Evolutionary conservation across 306 rosid species (phyloP).

Genomic region (Dalbergia oliveri): DNA sequence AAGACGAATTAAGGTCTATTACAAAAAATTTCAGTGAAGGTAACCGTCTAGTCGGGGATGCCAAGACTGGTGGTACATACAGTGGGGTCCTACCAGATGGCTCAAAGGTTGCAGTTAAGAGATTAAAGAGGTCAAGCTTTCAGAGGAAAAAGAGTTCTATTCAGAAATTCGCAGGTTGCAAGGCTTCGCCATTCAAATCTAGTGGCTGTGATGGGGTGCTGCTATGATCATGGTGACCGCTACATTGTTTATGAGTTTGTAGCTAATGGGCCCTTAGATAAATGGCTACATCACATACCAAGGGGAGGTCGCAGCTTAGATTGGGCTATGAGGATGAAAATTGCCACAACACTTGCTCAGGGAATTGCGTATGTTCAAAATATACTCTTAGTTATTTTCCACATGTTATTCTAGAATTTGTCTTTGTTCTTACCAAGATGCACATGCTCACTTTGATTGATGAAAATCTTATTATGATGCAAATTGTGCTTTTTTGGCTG

Average conservation of each 20-base stretch:
- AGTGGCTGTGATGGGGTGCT: conserved; percentile 96
- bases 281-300: conserved; percentile 96
- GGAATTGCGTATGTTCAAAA: conserved; percentile 91
- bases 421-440: conserved; percentile 8
- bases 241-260: conserved; percentile 94
- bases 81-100: conserved; percentile 91
- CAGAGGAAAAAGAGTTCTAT: conserved; percentile 95
- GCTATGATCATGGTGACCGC: conserved; percentile 98
- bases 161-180: conserved; percentile 95
- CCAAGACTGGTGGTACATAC: conserved; percentile 94
- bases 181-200: conserved; percentile 92
- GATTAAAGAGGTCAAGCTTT: conserved; percentile 90
- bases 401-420: conserved; percentile 12
- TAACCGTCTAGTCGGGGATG: conserved; percentile 90
- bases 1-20: conserved; percentile 87
- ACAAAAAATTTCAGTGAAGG: conserved; percentile 99
- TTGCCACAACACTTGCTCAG: conserved; percentile 93
- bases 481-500: neutral
- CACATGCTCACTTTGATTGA: conserved; percentile 21
- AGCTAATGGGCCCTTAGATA: conserved; percentile 91
- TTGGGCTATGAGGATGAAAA: conserved; percentile 95
- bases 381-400: conserved; percentile 9
- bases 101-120: conserved; percentile 90
- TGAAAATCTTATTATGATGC: neutral
- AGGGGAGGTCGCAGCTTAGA: conserved; percentile 97